These are phyloP conservation scores for Nicotiana sylvestris DNA, from an alignment of 257 asterid genomes.

Conservation along the genomic window DNA sequence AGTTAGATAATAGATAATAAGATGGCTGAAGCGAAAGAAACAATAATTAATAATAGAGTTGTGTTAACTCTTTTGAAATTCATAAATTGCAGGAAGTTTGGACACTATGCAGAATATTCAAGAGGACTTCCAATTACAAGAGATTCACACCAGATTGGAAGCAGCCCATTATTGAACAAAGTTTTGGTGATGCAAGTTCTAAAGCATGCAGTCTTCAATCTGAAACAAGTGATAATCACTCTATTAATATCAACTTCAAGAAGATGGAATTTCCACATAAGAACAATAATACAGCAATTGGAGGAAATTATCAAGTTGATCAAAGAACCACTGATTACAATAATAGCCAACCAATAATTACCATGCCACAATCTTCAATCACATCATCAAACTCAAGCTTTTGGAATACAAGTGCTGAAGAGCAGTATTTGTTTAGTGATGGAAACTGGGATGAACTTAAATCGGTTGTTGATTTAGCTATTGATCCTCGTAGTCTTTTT, in stretches of 20 bases:
- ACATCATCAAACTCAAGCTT: conserved; percentile 6
- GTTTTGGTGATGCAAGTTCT: background rate
- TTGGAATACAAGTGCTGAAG: conserved; percentile 7
- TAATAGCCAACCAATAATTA: background rate
- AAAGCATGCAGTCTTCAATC: conserved; percentile 8
- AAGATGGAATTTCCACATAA: background rate
- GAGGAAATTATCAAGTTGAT: background rate
- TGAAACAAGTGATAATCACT: background rate
- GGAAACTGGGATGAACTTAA: conserved; percentile 23
- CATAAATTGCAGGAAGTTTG: conserved; percentile 20
- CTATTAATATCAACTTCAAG: background rate
- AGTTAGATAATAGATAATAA: too few relatives aligned
- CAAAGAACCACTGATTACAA: background rate
- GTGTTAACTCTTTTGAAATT: background rate
- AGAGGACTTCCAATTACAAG: conserved; percentile 20
- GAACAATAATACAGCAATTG: background rate
- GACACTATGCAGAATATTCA: conserved; percentile 14
- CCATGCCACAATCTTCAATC: background rate
- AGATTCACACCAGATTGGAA: conserved; percentile 20
- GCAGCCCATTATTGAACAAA: background rate
- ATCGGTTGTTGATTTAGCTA: conserved; percentile 18
- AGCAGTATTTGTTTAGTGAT: background rate
- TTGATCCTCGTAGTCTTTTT: conserved; percentile 4
- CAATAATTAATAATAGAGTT: too few relatives aligned
- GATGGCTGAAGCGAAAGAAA: too few relatives aligned